Evolutionary conservation across 2,329 filamentous ascomycete species (phyloP).

Genomic region (Aplosporella prunicola): DNA sequence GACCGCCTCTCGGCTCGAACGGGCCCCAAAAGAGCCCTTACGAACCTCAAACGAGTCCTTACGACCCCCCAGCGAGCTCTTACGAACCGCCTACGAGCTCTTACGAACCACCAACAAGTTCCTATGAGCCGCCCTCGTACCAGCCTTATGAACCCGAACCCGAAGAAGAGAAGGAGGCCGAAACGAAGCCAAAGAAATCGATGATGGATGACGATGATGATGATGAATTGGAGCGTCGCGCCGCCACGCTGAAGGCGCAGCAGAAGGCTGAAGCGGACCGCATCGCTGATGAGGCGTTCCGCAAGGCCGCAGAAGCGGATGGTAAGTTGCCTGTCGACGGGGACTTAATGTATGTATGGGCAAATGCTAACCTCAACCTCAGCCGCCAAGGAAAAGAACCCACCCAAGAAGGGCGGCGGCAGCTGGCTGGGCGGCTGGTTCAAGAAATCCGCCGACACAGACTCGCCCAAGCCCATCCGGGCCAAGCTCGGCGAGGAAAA

Average conservation of each 20-base stretch:
- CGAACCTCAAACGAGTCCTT: constrained; percentile 11
- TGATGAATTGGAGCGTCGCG: constrained; percentile 48
- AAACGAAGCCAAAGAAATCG: constrained; percentile 53
- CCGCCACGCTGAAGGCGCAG: constrained; percentile 48
- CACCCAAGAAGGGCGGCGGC: constrained; percentile 44
- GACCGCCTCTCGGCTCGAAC: constrained; percentile 10
- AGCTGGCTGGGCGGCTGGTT: constrained; percentile 88
- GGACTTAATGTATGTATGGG: no score
- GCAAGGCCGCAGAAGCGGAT: constrained; percentile 66
- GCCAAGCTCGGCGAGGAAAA: constrained; percentile 93
- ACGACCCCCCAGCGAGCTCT: constrained; percentile 17
- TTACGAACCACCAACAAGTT: constrained; percentile 23
- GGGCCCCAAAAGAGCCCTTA: constrained; percentile 13
- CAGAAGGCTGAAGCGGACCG: constrained; percentile 49
- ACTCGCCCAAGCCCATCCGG: constrained; percentile 59
- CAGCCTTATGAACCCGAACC: constrained; percentile 44
- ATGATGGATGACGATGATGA: constrained; percentile 77
- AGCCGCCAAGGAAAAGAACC: constrained; percentile 48
- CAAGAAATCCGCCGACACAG: constrained; percentile 55
- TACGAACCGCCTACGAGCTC: constrained; percentile 21
- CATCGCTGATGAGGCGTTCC: constrained; percentile 77
- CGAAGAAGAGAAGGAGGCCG: constrained; percentile 39
- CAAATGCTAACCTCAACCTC: neutral
- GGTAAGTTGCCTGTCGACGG: constrained; percentile 34
- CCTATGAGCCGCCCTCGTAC: constrained; percentile 52